These are phyloP conservation scores for Coemansia sp. DNA, from an alignment of 192 early-diverging fungal genomes.

Conservation along the genomic window DNA sequence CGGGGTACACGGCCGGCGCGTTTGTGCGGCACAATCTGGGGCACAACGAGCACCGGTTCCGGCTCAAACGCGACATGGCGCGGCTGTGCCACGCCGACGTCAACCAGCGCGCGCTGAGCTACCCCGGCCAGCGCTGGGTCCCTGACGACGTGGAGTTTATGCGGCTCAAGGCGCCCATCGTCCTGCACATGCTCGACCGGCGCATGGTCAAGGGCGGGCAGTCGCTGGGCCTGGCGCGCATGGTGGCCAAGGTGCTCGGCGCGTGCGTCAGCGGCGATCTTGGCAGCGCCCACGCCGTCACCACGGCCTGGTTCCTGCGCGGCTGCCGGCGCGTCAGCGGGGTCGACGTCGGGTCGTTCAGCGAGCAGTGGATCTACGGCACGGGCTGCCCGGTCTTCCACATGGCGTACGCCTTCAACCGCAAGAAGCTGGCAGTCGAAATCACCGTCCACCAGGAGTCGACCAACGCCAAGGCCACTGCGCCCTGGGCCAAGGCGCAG, in stretches of 20 bases:
- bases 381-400: slow-evolving; percentile 89
- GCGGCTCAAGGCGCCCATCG: slow-evolving; percentile 80
- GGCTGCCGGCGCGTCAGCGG: slow-evolving; percentile 87
- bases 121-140: slow-evolving; percentile 54
- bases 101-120: slow-evolving; percentile 85
- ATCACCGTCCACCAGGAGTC: slow-evolving; percentile 78
- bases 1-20: slow-evolving; percentile 71
- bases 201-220: slow-evolving; percentile 71
- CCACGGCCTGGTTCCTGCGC: slow-evolving; percentile 75
- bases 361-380: slow-evolving; percentile 94
- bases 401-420: slow-evolving; percentile 84
- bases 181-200: slow-evolving; percentile 92
- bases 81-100: slow-evolving; percentile 82
- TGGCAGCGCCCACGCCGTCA: slow-evolving; percentile 55
- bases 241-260: slow-evolving; percentile 80
- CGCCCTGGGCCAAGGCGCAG: slow-evolving; percentile 51
- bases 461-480: slow-evolving; percentile 60
- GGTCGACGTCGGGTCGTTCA: slow-evolving; percentile 78
- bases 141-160: slow-evolving; percentile 71
- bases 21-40: slow-evolving; percentile 86
- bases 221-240: slow-evolving; percentile 72
- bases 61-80: slow-evolving; percentile 81
- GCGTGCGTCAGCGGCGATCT: slow-evolving; percentile 73
- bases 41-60: slow-evolving; percentile 85
- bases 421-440: slow-evolving; percentile 96